A percentile compares a stretch with the other conserved stretches of the same genome.
phyloP scores from a whole-genome alignment of 768 basidiomycete species.

The Lactarius sp. region DNA sequence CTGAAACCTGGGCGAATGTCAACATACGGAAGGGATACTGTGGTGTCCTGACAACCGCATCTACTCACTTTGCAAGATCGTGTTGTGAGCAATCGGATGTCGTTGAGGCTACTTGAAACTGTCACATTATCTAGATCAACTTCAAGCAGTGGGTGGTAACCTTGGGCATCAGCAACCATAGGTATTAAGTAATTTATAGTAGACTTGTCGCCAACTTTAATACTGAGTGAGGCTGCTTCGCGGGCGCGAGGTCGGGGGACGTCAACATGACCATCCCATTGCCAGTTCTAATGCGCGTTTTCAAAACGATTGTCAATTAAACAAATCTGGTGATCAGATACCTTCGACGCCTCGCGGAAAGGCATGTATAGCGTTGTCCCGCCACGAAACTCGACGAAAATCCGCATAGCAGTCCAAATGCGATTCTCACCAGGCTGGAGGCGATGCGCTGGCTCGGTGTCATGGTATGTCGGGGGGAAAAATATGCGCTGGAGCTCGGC shows the following conservation, averaged over 20 bases:
- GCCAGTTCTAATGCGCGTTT: constrained; percentile 66
- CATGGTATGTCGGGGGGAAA: constrained; percentile 75
- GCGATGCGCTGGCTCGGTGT: constrained; percentile 48
- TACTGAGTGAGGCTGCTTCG: constrained; percentile 66
- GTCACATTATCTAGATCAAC: constrained; percentile 76
- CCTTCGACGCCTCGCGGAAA: constrained; percentile 89
- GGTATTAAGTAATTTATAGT: constrained; percentile 82
- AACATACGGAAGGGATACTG: not conserved
- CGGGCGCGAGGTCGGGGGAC: constrained; percentile 50
- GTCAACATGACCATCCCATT: constrained; percentile 67
- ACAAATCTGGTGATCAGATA: constrained; percentile 27
- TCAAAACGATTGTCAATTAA: not conserved
- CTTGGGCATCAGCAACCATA: constrained; percentile 65
- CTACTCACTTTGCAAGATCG: constrained; percentile 69
- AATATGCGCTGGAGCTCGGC: constrained; percentile 74
- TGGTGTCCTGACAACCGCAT: not conserved
- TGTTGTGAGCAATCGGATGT: constrained; percentile 70
- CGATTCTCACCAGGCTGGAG: constrained; percentile 76
- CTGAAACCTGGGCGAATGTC: constrained; percentile 45
- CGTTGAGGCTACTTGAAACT: constrained; percentile 83
- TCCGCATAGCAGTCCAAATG: constrained; percentile 73
- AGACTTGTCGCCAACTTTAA: constrained; percentile 74
- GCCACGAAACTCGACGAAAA: constrained; percentile 78
- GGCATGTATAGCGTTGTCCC: constrained; percentile 79
- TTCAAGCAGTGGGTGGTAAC: constrained; percentile 77